Evolutionary conservation across 2,329 filamentous ascomycete genomes (phyloP), one percentile per base, ranked within the genome.

Genomic region (Fusarium sp.): DNA sequence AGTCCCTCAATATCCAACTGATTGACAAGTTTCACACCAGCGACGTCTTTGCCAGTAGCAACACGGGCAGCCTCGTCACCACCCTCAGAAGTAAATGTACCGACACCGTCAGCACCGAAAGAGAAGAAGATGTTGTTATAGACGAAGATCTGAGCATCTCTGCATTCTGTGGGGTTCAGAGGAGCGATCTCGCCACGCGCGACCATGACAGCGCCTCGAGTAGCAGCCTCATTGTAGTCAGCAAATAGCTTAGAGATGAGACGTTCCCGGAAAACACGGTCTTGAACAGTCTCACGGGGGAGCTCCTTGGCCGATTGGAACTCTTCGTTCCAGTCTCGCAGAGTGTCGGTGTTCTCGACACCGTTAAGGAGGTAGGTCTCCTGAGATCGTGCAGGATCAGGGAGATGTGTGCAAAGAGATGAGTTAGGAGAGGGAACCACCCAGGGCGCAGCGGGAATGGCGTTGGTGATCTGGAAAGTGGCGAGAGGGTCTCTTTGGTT

Each of bases 41-140:
- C 88, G 45, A 98, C 94, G 75, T 99, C 96, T 82, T 99, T 99
- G 67, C 94, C 95, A 7, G 96, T 97, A 25, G 96, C 96, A 58
- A 98, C 93, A 60, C 95, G 89, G 15, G 96, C 96, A 69, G 96
- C 96, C 81, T 99, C 96, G 70, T 99, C 95, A 20, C 96, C 96
- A 70, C 96, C 96, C 81, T 99, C 96, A 5, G 91, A 94, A 13
- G 94, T 94, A 79, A 99, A 99, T 17, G 96, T 99, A 41, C 96
- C 95, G 43, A 98, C 96, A 51, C 96, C 96, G 78, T 99, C 96
- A 42, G 96, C 95, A 66, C 96, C 96, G 73, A 97, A 98, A 1
- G 96, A 98, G 84, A 97, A 99, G 84, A 99, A 99, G 71, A 99
- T 94, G 80, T 99, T 99, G 85, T 98, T 98, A 84, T 98, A 97